Base-by-base conservation (phyloP, 2,329 filamentous ascomycete species). In the Emergomyces pasteurianus region DNA sequence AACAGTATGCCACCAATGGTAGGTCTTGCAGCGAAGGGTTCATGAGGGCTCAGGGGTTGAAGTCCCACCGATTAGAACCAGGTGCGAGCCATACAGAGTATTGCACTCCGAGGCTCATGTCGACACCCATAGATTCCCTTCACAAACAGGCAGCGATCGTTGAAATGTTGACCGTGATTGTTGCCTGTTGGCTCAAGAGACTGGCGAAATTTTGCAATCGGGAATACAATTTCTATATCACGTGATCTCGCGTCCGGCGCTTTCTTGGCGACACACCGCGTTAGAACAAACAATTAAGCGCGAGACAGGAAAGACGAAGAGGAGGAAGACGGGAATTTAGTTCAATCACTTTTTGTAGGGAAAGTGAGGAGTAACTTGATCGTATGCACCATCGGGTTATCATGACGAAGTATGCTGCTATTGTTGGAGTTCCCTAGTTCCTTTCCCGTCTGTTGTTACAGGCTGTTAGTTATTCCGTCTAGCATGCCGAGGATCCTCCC, bases 231-330 rank as follows among this genome's bases (percentile, higher is more conserved):
- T 14, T 43, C 12, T 21, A 47, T 47, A 26, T 2, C 58, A 60
- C 52, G 40, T 60, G 58, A 56, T 31, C 8, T 31, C 26, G 52
- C n/a, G 58, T 55, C 23, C n/a, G n/a, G n/a, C n/a, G n/a, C n/a
- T n/a, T n/a, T n/a, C n/a, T n/a, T n/a, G n/a, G n/a, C n/a, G n/a
- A n/a, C n/a, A n/a, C n/a, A n/a, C n/a, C n/a, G n/a, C n/a, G n/a
- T n/a, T n/a, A n/a, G n/a, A n/a, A n/a, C n/a, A n/a, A n/a, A n/a
- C n/a, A n/a, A n/a, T n/a, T n/a, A n/a, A n/a, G n/a, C n/a, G n/a
- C n/a, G 42, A n/a, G 8, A 3, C 10, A 26, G 7, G 16, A n/a
- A 1, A 56, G 6, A 16, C n/a, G 34, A n/a, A 5, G 7, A 23
- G n/a, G 18, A 23, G 3, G 31, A 10, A 7, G 28, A n/a, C 43